Base-by-base conservation (phyloP, 1,284 basidiomycete genomes). In the Moesziomyces aphidis region DNA sequence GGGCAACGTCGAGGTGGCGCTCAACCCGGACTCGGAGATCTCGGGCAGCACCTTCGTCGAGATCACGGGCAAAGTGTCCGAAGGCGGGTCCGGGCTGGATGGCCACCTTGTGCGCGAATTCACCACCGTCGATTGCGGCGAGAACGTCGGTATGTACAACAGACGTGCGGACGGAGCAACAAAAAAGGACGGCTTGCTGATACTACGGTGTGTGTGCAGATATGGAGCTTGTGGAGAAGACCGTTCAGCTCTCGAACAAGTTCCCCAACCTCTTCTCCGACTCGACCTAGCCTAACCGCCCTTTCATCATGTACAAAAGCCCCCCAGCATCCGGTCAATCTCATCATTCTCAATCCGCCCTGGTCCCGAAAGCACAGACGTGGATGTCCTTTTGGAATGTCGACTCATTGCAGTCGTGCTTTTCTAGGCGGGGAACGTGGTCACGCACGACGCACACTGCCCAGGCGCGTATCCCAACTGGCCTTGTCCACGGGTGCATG, bases 41-140 rank as follows among this genome's bases (percentile, higher is more conserved):
- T 15, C 39, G 10, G 63, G 64, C 4, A 70, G 60, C 56, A 51
- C 50, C 2, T 84, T 65, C 31, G 77, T 83, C 24, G 81, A 83
- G 45, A 73, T 83, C 5, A 76, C 80, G 28, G 82, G 82, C n/a
- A 83, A 80, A 49, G 82, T 83, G 2, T 59, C 67, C 23, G 77
- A 81, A 13, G 55, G 61, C n/a, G 67, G 61, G 0, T 71, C 72
- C 31, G 24, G 42, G 31, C 19, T 52, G 47, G 64, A 69, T 19
- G 72, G 66, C n/a, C 49, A 52, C 19, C 64, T 49, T 24, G 61
- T 77, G 19, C 34, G 73, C 15, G 78, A 79, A 46, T 78, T 77
- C 36, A 68, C 69, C 39, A 73, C 66, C 6, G 64, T 78, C 39
- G 63, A 78, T 24, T 62, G 81, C 24, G 81, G 81, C 11, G 73